Evolutionary conservation across 2,329 filamentous ascomycete species (phyloP).

Genomic region (Colletotrichum gloeosporioides): DNA sequence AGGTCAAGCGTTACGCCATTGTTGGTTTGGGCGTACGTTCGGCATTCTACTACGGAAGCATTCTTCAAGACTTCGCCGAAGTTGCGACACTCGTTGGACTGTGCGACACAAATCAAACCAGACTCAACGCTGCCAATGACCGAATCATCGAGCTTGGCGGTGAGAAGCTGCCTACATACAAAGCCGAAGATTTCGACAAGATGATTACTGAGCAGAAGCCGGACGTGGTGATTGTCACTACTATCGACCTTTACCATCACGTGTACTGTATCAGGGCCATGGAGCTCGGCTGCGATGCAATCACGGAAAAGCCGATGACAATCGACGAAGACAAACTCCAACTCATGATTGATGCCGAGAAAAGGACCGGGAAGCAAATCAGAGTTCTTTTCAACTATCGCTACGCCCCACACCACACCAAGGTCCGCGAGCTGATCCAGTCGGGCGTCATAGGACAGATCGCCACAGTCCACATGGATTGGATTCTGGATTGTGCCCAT

Average conservation of each 20-base stretch:
- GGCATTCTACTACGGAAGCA: conserved; percentile 49
- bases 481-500: conserved; percentile 67
- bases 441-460: conserved; percentile 62
- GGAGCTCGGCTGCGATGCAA: conserved; percentile 63
- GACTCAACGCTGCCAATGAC: conserved; percentile 46
- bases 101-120: conserved; percentile 51
- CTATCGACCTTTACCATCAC: conserved; percentile 53
- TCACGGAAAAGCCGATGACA: conserved; percentile 72
- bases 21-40: conserved; percentile 49
- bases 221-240: conserved; percentile 53
- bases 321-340: conserved; percentile 56
- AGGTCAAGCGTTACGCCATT: conserved; percentile 37
- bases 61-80: conserved; percentile 42
- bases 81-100: conserved; percentile 45
- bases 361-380: conserved; percentile 52
- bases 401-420: conserved; percentile 70
- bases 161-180: conserved; percentile 44
- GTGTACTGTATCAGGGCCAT: conserved; percentile 51
- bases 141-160: conserved; percentile 39
- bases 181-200: conserved; percentile 47
- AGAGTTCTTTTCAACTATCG: conserved; percentile 70
- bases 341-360: conserved; percentile 48
- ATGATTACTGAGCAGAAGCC: conserved; percentile 51
- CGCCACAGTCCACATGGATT: conserved; percentile 66
- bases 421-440: conserved; percentile 57